These are phyloP conservation scores for Paxillus ammoniavirescens DNA, from an alignment of 768 basidiomycete species.

Conservation along the genomic window DNA sequence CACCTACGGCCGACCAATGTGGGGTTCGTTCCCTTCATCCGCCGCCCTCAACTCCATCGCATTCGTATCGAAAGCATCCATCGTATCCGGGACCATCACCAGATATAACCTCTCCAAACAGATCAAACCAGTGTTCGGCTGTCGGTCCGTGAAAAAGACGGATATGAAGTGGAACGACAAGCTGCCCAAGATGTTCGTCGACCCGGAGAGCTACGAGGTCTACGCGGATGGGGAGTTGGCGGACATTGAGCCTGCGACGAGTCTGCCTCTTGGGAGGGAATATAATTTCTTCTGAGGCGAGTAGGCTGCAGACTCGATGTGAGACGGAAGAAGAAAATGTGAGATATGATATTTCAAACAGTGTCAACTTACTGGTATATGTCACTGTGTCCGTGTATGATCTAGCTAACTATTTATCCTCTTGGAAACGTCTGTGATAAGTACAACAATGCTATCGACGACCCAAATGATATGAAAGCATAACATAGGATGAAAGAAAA, in stretches of 20 bases:
- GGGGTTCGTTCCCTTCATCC: conserved; percentile 76
- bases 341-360: not conserved
- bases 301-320: not conserved
- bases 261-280: conserved; percentile 61
- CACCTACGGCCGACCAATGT: conserved; percentile 85
- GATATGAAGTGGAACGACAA: conserved; percentile 93
- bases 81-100: conserved; percentile 55
- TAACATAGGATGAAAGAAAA: conserved; percentile 17
- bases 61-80: conserved; percentile 80
- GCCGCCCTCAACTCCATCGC: conserved; percentile 83
- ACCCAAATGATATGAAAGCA: conserved; percentile 18
- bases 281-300: conserved; percentile 77
- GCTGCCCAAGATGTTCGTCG: conserved; percentile 82
- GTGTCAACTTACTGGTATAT: conserved; percentile 2
- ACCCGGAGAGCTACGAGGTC: conserved; percentile 92
- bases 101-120: conserved; percentile 72
- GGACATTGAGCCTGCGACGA: conserved; percentile 73
- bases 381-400: conserved; percentile 1
- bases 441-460: conserved; percentile 14
- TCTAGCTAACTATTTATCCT: not conserved
- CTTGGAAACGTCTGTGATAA: not conserved
- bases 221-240: conserved; percentile 70
- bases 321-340: not conserved
- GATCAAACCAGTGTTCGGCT: conserved; percentile 71
- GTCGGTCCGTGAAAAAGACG: conserved; percentile 74